A percentile compares a stretch with the other conserved stretches of the same genome.
These are phyloP conservation scores for Penicillium sp. DNA, from an alignment of 2,329 filamentous ascomycete species.

Conservation along the genomic window DNA sequence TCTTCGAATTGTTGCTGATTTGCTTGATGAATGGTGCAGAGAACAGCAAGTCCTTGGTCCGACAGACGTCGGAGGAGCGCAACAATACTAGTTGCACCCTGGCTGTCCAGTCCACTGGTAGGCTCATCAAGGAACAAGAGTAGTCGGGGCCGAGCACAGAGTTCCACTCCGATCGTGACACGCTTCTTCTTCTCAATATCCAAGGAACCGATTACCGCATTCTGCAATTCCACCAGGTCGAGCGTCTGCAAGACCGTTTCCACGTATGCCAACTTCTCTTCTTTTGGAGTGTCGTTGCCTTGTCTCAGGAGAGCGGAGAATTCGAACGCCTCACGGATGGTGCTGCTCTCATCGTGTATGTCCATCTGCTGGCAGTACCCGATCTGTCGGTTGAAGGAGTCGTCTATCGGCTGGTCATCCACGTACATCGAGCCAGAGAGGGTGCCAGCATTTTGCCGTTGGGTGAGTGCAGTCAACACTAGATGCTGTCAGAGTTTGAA, in stretches of 20 bases:
- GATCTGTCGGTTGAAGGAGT: slow-evolving; percentile 67
- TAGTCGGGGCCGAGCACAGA: slow-evolving; percentile 67
- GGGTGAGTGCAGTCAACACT: slow-evolving; percentile 72
- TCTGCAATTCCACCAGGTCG: slow-evolving; percentile 63
- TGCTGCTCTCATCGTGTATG: slow-evolving; percentile 68
- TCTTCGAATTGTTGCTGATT: slow-evolving; percentile 63
- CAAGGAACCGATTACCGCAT: slow-evolving; percentile 64
- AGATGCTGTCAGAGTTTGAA: neutral
- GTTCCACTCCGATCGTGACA: slow-evolving; percentile 70
- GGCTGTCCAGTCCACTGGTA: slow-evolving; percentile 67
- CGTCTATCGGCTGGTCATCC: slow-evolving; percentile 61
- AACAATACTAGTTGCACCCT: slow-evolving; percentile 67
- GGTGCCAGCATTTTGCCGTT: slow-evolving; percentile 66
- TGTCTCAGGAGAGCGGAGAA: slow-evolving; percentile 68
- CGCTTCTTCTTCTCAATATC: slow-evolving; percentile 70
- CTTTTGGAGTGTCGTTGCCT: slow-evolving; percentile 49
- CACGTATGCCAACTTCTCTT: slow-evolving; percentile 66
- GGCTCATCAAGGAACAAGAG: slow-evolving; percentile 71
- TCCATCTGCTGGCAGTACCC: slow-evolving; percentile 72
- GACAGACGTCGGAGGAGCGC: slow-evolving; percentile 66
- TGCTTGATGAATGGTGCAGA: slow-evolving; percentile 73
- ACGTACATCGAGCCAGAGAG: slow-evolving; percentile 66
- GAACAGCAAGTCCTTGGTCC: slow-evolving; percentile 65
- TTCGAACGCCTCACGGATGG: slow-evolving; percentile 66
- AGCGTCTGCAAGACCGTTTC: slow-evolving; percentile 64